phyloP scores from a whole-genome alignment of 2,329 filamentous ascomycete genomes.

The Arthrobotrys sinensis region DNA sequence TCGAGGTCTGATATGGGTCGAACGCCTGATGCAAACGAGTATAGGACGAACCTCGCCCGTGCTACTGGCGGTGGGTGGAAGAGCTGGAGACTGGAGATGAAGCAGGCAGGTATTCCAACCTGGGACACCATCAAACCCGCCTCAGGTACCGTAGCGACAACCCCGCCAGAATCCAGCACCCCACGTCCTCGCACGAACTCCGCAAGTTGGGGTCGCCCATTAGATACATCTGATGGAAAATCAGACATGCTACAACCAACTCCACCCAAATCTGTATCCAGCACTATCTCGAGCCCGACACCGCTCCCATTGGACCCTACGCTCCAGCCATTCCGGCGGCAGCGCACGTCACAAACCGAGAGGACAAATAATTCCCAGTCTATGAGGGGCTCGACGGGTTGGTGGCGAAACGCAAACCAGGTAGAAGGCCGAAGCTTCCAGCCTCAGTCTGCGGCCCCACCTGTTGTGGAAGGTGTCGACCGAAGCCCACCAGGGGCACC shows the following conservation, averaged over 20 bases:
- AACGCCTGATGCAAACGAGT: constrained; percentile 17
- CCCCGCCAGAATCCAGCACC: neutral
- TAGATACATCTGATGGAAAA: constrained; percentile 5
- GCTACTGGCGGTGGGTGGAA: constrained; percentile 44
- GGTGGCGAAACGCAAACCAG: neutral
- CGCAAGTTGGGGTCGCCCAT: constrained; percentile 25
- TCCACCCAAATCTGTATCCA: constrained; percentile 1
- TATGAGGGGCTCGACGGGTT: neutral
- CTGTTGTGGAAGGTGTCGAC: neutral
- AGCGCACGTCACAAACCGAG: neutral
- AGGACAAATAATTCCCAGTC: neutral
- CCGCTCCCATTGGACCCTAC: constrained; percentile 51
- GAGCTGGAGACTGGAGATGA: constrained; percentile 52
- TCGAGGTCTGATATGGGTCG: constrained; percentile 3
- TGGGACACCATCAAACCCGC: constrained; percentile 45
- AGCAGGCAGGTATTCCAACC: constrained; percentile 38
- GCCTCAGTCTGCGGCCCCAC: neutral
- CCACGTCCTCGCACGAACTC: constrained; percentile 1
- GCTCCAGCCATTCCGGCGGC: constrained; percentile 19
- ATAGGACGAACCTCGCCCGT: constrained; percentile 18
- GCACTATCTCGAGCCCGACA: constrained; percentile 39
- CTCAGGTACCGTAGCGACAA: neutral
- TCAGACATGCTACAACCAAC: neutral
- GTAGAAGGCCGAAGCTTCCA: neutral
- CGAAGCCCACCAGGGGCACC: neutral